Conservation (phyloP, 805 yeast species). For the Wickerhamomyces bovis region DNA sequence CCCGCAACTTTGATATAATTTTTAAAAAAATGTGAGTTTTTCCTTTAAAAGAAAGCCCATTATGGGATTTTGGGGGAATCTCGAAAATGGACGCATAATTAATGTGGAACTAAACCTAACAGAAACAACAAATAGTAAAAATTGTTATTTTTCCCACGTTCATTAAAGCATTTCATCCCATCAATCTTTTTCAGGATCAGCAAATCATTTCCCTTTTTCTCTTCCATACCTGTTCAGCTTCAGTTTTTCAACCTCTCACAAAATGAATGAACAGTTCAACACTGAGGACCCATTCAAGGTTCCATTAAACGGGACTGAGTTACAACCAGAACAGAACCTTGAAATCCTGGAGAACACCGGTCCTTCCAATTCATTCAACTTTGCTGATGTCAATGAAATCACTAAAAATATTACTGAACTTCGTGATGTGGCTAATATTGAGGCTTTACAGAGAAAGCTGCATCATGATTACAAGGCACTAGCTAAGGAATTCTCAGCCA, state of each 20-base stretch:
- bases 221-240: not conserved
- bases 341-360: not conserved
- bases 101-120: not conserved
- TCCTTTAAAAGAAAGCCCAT: not conserved
- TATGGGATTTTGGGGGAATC: not conserved
- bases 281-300: not conserved
- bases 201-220: not conserved
- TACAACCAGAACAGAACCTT: not conserved
- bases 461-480: conserved; percentile 28
- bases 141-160: too few relatives aligned
- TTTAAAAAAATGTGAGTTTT: not conserved
- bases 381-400: conserved; percentile 5
- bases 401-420: conserved; percentile 3
- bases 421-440: conserved; percentile 13
- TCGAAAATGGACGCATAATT: not conserved
- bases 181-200: too few relatives aligned
- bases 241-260: not conserved
- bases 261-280: not conserved
- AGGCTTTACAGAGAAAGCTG: conserved; percentile 19
- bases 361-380: not conserved
- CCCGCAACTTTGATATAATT: too few relatives aligned
- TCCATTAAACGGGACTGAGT: not conserved
- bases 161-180: too few relatives aligned
- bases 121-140: not conserved
- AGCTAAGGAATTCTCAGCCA: conserved; percentile 24